Percentiles rank a stretch among this genome's conserved stretches.
phyloP scores from a whole-genome alignment of 1,139 yeast species.

The Kazachstania sp. region DNA sequence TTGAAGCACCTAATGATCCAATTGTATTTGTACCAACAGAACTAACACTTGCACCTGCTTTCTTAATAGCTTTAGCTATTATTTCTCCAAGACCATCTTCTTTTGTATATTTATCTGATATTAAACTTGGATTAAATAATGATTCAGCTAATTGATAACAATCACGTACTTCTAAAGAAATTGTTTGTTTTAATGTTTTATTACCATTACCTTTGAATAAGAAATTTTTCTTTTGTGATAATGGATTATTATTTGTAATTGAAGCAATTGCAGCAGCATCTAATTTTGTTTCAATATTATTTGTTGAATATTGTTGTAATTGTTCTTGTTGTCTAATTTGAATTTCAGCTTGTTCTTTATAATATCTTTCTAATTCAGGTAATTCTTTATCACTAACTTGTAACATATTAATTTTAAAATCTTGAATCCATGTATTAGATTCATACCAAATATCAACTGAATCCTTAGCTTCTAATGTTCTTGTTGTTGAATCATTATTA shows the following conservation, averaged over 20 bases:
- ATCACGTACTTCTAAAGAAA: conserved; percentile 20
- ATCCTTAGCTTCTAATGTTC: background rate
- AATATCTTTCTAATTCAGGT: conserved; percentile 22
- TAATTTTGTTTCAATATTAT: background rate
- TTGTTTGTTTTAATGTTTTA: conserved; percentile 13
- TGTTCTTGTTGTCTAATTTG: conserved; percentile 19
- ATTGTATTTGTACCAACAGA: conserved; percentile 10
- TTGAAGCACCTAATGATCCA: conserved; percentile 14
- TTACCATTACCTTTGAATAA: conserved; percentile 7
- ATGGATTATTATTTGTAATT: conserved; percentile 16
- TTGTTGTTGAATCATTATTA: background rate
- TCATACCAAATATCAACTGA: conserved; percentile 21
- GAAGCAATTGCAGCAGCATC: conserved; percentile 9
- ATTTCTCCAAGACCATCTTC: conserved; percentile 25
- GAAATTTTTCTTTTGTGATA: conserved; percentile 19
- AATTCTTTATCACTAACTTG: conserved; percentile 27
- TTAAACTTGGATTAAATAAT: conserved; percentile 23
- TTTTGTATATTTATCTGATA: conserved; percentile 13
- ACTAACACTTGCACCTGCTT: conserved; percentile 26
- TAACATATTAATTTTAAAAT: conserved; percentile 24
- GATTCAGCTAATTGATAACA: conserved; percentile 22
- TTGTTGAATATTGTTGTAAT: conserved; percentile 10
- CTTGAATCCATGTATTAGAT: conserved; percentile 26
- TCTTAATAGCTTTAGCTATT: conserved; percentile 22
- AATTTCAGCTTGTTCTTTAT: conserved; percentile 18